phyloP scores from a whole-genome alignment of 208 protist genomes.

The Acanthamoeba royreba region DNA sequence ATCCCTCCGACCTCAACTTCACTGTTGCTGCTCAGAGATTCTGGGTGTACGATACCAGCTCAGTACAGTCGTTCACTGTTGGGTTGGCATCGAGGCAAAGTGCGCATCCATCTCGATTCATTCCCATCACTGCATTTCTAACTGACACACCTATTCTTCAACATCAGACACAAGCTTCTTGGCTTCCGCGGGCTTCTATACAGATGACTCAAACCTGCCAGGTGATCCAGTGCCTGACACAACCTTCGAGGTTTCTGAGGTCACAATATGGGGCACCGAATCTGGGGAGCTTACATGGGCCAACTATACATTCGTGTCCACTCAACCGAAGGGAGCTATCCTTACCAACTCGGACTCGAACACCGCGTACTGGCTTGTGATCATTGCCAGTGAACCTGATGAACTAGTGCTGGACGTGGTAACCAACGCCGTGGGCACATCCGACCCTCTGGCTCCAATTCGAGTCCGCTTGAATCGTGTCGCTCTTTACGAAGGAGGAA shows the following conservation, averaged over 20 bases:
- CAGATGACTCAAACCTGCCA: not conserved
- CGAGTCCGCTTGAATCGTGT: not conserved
- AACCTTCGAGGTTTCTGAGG: not conserved
- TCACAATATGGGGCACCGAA: not conserved
- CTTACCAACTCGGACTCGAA: not conserved
- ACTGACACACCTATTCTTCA: not conserved
- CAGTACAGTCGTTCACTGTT: not conserved
- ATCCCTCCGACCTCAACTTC: not conserved
- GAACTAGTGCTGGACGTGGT: not conserved
- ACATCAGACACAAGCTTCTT: not conserved
- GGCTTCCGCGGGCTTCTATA: not conserved
- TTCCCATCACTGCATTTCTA: not conserved
- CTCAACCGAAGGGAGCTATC: not conserved
- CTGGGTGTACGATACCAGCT: not conserved
- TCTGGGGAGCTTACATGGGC: not conserved
- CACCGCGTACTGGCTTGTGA: not conserved
- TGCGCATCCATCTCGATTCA: not conserved
- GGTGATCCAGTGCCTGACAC: not conserved
- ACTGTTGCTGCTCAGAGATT: not conserved
- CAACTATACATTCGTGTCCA: not conserved
- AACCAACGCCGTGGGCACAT: not conserved
- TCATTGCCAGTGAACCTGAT: not conserved
- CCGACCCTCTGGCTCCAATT: not conserved
- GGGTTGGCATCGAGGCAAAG: not conserved
- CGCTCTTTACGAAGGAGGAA: not conserved